Evolutionary conservation across 352 stramenopile species (phyloP).

Genomic region (Phytophthora idaei): DNA sequence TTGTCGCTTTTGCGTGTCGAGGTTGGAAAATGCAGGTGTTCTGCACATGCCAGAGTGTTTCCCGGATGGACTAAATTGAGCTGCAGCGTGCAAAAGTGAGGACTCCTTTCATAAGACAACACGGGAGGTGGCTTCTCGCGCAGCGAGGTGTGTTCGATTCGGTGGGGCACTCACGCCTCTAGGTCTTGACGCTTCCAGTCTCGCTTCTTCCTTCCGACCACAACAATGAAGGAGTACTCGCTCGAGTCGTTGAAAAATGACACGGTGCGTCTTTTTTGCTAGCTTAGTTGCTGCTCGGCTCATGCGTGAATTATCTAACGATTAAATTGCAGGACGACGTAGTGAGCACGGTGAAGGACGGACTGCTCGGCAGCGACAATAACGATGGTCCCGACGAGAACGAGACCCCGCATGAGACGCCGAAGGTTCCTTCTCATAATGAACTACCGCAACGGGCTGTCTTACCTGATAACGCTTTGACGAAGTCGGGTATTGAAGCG

Average conservation of each 20-base stretch:
- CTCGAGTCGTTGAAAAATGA: slow-evolving; percentile 32
- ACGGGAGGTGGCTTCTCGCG: slow-evolving; percentile 1
- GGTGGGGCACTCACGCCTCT: slow-evolving; percentile 19
- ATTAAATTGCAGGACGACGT: slow-evolving; percentile 13
- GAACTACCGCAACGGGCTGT: slow-evolving; percentile 2
- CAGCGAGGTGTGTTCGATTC: slow-evolving; percentile 20
- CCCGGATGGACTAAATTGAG: slow-evolving; percentile 21
- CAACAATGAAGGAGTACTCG: slow-evolving; percentile 37
- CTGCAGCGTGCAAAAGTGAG: slow-evolving; percentile 29
- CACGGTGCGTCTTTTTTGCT: slow-evolving; percentile 17
- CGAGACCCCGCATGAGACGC: slow-evolving; percentile 1
- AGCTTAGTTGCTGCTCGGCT: not conserved
- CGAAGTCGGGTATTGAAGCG: not conserved
- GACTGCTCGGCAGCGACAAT: slow-evolving; percentile 7
- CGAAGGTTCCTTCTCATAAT: not conserved
- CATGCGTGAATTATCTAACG: slow-evolving; percentile 10
- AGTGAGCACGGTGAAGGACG: slow-evolving; percentile 18
- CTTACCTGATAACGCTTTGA: not conserved
- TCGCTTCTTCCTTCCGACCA: slow-evolving; percentile 28
- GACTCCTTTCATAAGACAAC: slow-evolving; percentile 20
- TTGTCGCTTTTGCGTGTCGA: slow-evolving; percentile 19
- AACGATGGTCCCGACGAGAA: not conserved
- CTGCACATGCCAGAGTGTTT: slow-evolving; percentile 31
- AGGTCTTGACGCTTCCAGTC: slow-evolving; percentile 21
- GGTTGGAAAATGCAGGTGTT: slow-evolving; percentile 29